These are phyloP conservation scores for Pyrenochaeta sp. DNA, from an alignment of 2,329 filamentous ascomycete genomes.

Conservation along the genomic window DNA sequence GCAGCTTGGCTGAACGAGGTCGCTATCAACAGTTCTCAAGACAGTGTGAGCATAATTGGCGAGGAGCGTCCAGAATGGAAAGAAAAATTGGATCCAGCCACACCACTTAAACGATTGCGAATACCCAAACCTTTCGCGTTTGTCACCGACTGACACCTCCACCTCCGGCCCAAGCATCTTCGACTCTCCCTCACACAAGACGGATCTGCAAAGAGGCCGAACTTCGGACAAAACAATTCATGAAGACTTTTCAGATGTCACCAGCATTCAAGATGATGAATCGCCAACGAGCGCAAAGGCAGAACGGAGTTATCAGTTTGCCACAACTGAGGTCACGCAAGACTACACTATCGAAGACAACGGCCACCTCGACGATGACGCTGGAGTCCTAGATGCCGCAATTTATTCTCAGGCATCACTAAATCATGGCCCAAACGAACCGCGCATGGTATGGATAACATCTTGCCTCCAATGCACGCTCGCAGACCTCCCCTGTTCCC, in stretches of 20 bases:
- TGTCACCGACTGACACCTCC: conserved; percentile 36
- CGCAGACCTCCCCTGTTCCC: conserved; percentile 36
- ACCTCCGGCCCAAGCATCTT: conserved; percentile 35
- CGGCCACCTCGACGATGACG: not conserved
- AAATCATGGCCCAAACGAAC: conserved; percentile 2
- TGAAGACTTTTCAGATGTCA: conserved; percentile 13
- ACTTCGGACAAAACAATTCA: not conserved
- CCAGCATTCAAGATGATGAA: conserved; percentile 11
- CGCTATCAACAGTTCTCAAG: not conserved
- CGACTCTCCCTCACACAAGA: conserved; percentile 16
- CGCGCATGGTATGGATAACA: conserved; percentile 29
- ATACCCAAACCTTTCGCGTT: not conserved
- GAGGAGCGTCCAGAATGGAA: not conserved
- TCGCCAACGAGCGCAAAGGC: not conserved
- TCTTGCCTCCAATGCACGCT: conserved; percentile 44
- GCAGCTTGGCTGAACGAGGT: conserved; percentile 8
- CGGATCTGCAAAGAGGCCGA: not conserved
- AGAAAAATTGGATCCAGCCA: not conserved
- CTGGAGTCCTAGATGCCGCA: not conserved
- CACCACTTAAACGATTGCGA: not conserved
- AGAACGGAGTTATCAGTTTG: not conserved
- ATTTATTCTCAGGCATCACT: not conserved
- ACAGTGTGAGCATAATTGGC: not conserved
- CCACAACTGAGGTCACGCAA: not conserved
- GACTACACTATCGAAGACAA: not conserved